Percentiles rank a stretch among this genome's conserved stretches.
phyloP scores from a whole-genome alignment of 2,329 filamentous ascomycete genomes.

The Verticillium longisporum region DNA sequence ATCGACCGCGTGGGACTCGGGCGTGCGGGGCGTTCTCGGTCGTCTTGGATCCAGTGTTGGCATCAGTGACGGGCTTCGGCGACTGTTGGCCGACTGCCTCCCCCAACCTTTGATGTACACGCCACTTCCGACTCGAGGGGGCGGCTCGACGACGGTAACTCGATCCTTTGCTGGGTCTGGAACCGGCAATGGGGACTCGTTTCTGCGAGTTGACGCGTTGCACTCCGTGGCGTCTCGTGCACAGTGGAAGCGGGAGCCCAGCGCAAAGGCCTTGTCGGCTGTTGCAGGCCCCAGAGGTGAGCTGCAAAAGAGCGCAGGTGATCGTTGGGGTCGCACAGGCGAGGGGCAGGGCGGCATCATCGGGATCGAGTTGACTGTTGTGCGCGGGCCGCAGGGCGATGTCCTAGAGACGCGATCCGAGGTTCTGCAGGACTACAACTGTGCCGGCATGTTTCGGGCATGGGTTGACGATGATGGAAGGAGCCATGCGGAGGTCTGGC shows the following conservation, averaged over 20 bases:
- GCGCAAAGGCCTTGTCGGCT: constrained; percentile 52
- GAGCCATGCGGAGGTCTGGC: constrained; percentile 9
- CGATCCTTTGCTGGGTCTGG: constrained; percentile 59
- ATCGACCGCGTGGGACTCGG: constrained; percentile 9
- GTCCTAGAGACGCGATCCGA: constrained; percentile 35
- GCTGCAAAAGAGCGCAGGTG: constrained; percentile 65
- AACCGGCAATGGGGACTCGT: constrained; percentile 85
- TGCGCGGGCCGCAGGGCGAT: constrained; percentile 33
- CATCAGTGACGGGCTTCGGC: constrained; percentile 35
- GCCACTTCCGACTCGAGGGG: constrained; percentile 16
- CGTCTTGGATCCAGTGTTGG: constrained; percentile 18
- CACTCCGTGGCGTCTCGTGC: constrained; percentile 69
- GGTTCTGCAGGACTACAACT: constrained; percentile 75
- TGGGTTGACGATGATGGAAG: constrained; percentile 62
- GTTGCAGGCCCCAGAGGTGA: constrained; percentile 68
- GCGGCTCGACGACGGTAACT: constrained; percentile 19
- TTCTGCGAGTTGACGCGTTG: constrained; percentile 64
- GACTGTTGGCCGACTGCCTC: constrained; percentile 53
- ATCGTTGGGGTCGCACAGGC: constrained; percentile 64
- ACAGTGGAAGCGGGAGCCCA: constrained; percentile 48
- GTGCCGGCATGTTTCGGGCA: constrained; percentile 80
- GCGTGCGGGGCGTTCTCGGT: neutral
- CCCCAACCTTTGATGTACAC: constrained; percentile 38
- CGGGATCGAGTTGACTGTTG: constrained; percentile 59
- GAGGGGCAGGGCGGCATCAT: constrained; percentile 85